Evolutionary conservation across 139 green algal species (phyloP).

Genomic region (Zygnema circumcarinatum): DNA sequence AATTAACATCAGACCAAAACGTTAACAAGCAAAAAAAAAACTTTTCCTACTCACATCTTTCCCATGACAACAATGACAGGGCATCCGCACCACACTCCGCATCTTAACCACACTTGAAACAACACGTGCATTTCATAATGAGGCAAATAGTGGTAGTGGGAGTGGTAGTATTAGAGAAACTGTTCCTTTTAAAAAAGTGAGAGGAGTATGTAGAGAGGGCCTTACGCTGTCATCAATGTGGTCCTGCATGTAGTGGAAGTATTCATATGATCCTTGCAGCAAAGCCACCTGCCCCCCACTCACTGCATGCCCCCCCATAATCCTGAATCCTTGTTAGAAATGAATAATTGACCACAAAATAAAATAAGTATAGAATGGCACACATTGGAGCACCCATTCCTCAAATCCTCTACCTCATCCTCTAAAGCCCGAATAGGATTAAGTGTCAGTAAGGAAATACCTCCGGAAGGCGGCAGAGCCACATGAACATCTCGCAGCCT

Average conservation of each 20-base stretch:
- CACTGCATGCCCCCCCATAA: not conserved
- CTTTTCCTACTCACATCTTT: too few relatives aligned
- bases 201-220: too few relatives aligned
- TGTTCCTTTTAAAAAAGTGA: too few relatives aligned
- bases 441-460: not conserved
- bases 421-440: not conserved
- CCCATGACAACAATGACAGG: not conserved
- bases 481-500: conserved; percentile 78
- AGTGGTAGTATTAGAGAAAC: too few relatives aligned
- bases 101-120: not conserved
- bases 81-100: not conserved
- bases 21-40: not conserved
- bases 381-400: not conserved
- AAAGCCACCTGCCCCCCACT: conserved; percentile 62
- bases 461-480: conserved; percentile 60
- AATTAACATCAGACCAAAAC: not conserved
- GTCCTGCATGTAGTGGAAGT: conserved; percentile 98
- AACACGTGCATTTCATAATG: too few relatives aligned
- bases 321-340: not conserved
- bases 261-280: conserved; percentile 86
- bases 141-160: too few relatives aligned
- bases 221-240: conserved; percentile 79
- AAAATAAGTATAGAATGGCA: conserved; percentile 1
- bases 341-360: not conserved
- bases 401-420: not conserved